Conservation (phyloP, 805 yeast genomes). For the Ogataea wickerhamii region DNA sequence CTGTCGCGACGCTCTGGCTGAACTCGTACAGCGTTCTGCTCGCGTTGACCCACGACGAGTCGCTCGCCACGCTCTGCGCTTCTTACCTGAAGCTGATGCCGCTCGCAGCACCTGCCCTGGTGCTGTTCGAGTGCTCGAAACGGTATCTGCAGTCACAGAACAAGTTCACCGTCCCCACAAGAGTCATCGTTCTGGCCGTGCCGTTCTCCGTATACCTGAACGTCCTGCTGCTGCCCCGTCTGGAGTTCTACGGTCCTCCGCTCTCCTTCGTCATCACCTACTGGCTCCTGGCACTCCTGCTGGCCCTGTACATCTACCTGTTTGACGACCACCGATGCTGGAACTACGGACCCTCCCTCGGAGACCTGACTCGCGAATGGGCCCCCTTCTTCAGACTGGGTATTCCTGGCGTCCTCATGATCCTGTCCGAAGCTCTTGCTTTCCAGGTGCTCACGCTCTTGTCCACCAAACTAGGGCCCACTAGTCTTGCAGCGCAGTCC, state of each 20-base stretch:
- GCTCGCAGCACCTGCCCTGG: constrained; percentile 65
- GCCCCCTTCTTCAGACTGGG: constrained; percentile 42
- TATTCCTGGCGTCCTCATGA: constrained; percentile 52
- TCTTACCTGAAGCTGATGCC: constrained; percentile 49
- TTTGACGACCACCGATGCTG: constrained; percentile 69
- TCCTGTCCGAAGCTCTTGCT: constrained; percentile 54
- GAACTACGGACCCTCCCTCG: constrained; percentile 32
- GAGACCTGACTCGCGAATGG: constrained; percentile 40
- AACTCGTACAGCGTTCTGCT: constrained; percentile 42
- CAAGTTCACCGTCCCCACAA: constrained; percentile 70
- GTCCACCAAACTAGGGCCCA: constrained; percentile 46
- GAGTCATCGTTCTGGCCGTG: constrained; percentile 60
- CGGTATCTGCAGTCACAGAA: constrained; percentile 74
- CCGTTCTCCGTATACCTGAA: constrained; percentile 63
- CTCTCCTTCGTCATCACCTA: constrained; percentile 62
- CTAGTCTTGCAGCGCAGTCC: constrained; percentile 50
- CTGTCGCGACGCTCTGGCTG: constrained; percentile 58
- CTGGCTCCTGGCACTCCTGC: constrained; percentile 59
- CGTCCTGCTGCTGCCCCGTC: constrained; percentile 54
- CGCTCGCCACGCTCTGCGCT: constrained; percentile 47
- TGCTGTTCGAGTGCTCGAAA: constrained; percentile 65
- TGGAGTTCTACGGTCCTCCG: constrained; percentile 73
- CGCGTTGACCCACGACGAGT: constrained; percentile 40
- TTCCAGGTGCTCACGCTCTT: constrained; percentile 50
- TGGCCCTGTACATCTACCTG: constrained; percentile 49